Evolutionary conservation across 345 rosid species (phyloP), one percentile per base, ranked within the genome.

Genomic region (Leavenworthia alabamica): DNA sequence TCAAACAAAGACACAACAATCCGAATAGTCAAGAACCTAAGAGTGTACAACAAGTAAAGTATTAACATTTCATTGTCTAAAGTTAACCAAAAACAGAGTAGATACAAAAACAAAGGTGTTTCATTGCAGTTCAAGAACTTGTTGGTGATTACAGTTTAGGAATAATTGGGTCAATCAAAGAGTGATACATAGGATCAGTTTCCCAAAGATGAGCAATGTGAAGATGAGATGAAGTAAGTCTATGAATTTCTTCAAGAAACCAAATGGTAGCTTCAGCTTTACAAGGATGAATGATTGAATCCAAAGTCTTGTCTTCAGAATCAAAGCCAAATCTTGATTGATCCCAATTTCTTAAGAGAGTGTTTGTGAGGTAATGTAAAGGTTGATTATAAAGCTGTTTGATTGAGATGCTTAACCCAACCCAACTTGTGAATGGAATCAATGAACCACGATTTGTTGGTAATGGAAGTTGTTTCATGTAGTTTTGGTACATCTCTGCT

Each of bases 211-310:
- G 78, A 37, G 88, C 86, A 32, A 93, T 20, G 32, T 81, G 78
- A 75, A 72, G 71, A 77, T 78, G 77, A 22, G 96, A 86, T 0
- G 90, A 45, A 20, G 92, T 81, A 10, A 17, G 32, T 16, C 97
- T 83, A 78, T 93, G 96, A 6, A 76, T 45, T 70, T 90, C 95
- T 56, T 90, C 99, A 29, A 86, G 39, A 4, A 93, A 86, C 99
- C 97, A 93, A 60, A 90, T 61, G 26, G 83, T 74, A 22, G 90
- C 86, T 82, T 90, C 97, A 5, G 97, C 97, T 75, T 93, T 90
- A 13, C 42, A 24, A 1, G 99, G 97, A 76, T 93, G 96, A 11
- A 89, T 59, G 37, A 85, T 61, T 2, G 60, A 62, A 75, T 89
- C 96, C 64, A 87, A 65, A 17, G 79, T 66, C 55, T 37, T 56